Conservation (phyloP, 495 filamentous ascomycete species). For the Penicillium herquei region DNA sequence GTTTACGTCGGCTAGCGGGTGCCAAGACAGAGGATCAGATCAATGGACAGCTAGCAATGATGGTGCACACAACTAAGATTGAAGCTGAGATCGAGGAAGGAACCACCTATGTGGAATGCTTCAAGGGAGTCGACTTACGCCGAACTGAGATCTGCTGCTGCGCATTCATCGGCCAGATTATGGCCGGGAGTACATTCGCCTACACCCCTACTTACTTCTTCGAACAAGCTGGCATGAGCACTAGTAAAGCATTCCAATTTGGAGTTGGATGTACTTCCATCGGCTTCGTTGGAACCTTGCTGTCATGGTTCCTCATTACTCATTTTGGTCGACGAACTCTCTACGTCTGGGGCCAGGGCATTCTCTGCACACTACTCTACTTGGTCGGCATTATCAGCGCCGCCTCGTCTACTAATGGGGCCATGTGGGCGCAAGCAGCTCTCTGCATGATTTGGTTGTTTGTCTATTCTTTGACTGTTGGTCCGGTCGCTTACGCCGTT, state of each 20-base stretch:
- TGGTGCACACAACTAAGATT: constrained; percentile 59
- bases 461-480: constrained; percentile 66
- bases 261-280: constrained; percentile 54
- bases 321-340: constrained; percentile 62
- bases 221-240: constrained; percentile 61
- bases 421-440: constrained; percentile 40
- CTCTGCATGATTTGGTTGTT: constrained; percentile 67
- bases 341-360: constrained; percentile 62
- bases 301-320: constrained; percentile 52
- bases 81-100: constrained; percentile 58
- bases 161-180: constrained; percentile 70
- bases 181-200: constrained; percentile 68
- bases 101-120: constrained; percentile 64
- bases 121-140: constrained; percentile 64
- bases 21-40: constrained; percentile 50
- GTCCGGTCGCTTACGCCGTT: constrained; percentile 70
- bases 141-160: constrained; percentile 71
- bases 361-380: constrained; percentile 56
- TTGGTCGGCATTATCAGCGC: constrained; percentile 65
- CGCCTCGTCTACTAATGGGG: constrained; percentile 38
- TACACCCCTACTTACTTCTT: constrained; percentile 74
- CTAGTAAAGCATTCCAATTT: constrained; percentile 51
- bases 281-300: constrained; percentile 55
- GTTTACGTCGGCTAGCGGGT: constrained; percentile 39
- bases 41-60: constrained; percentile 52